Evolutionary conservation across 2,329 filamentous ascomycete genomes (phyloP).

Genomic region (Cytospora chrysosperma): DNA sequence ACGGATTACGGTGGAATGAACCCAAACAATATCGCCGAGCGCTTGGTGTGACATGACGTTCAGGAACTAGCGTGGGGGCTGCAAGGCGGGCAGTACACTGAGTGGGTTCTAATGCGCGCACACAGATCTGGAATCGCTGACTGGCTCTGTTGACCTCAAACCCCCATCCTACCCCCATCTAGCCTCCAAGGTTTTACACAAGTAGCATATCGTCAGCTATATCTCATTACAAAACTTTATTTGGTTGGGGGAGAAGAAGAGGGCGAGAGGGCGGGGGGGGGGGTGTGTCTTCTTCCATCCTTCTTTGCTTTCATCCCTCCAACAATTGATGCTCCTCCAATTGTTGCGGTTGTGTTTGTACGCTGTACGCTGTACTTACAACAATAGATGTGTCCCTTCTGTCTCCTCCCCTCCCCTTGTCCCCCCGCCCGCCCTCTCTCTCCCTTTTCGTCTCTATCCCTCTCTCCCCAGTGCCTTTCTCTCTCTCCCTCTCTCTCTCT

Average conservation of each 20-base stretch:
- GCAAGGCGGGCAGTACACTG: not conserved
- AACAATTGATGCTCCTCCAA: not conserved
- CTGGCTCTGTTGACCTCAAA: constrained; percentile 17
- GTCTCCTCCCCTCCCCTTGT: too few species aligned
- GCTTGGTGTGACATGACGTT: not conserved
- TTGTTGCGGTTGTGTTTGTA: not conserved
- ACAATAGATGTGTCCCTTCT: too few species aligned
- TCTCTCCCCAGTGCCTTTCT: too few species aligned
- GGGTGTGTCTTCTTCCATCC: too few species aligned
- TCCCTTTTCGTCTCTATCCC: too few species aligned
- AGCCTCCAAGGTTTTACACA: constrained; percentile 7
- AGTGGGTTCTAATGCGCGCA: not conserved
- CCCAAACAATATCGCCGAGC: not conserved
- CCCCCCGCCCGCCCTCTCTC: not conserved
- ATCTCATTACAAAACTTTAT: constrained; percentile 25
- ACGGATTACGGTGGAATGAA: too few species aligned
- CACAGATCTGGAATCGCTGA: not conserved
- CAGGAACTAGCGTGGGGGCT: not conserved
- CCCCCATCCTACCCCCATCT: not conserved
- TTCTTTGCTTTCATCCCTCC: too few species aligned
- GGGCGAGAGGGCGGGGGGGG: too few species aligned
- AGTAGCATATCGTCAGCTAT: constrained; percentile 14
- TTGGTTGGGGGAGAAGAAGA: too few species aligned
- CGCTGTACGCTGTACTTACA: not conserved
- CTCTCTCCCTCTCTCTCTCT: too few species aligned